Conservation (phyloP, 108 stramenopile genomes). For the Nitzschia sp. region DNA sequence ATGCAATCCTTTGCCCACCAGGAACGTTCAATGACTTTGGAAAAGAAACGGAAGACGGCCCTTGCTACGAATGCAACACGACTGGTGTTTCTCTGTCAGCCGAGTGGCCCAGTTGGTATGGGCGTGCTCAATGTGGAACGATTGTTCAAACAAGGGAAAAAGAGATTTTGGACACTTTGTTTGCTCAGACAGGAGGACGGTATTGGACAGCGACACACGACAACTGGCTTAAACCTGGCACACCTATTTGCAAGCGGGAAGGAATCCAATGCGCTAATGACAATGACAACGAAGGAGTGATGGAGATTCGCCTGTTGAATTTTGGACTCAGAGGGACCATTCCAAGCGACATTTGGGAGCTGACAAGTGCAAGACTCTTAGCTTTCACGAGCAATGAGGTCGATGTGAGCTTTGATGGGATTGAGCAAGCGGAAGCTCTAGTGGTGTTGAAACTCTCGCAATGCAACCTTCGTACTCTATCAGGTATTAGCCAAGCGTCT, state of each 20-base stretch:
- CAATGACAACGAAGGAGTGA: slow-evolving; percentile 42
- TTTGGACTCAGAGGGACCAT: slow-evolving; percentile 50
- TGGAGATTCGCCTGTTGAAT: slow-evolving; percentile 32
- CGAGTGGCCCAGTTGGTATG: slow-evolving; percentile 34
- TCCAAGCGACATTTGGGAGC: slow-evolving; percentile 51
- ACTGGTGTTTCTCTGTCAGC: slow-evolving; percentile 2
- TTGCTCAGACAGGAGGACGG: slow-evolving; percentile 48
- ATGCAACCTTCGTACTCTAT: slow-evolving; percentile 47
- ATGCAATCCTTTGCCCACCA: slow-evolving; percentile 72
- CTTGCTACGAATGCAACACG: slow-evolving; percentile 37
- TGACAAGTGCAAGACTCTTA: slow-evolving; percentile 39
- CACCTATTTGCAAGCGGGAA: slow-evolving; percentile 56
- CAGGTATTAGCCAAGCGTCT: slow-evolving; percentile 48
- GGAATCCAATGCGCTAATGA: slow-evolving; percentile 48
- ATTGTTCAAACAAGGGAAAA: slow-evolving; percentile 35
- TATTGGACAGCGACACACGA: slow-evolving; percentile 44
- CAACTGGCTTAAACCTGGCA: slow-evolving; percentile 51
- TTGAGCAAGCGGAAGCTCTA: slow-evolving; percentile 49
- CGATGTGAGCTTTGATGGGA: slow-evolving; percentile 50
- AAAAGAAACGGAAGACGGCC: slow-evolving; percentile 35
- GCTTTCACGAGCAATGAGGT: slow-evolving; percentile 37
- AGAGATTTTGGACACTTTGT: slow-evolving; percentile 54
- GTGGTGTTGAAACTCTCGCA: slow-evolving; percentile 49
- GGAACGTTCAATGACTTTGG: slow-evolving; percentile 74
- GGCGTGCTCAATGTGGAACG: slow-evolving; percentile 32